These are phyloP conservation scores for Sporothrix mexicana DNA, from an alignment of 2,329 filamentous ascomycete species.

Conservation along the genomic window DNA sequence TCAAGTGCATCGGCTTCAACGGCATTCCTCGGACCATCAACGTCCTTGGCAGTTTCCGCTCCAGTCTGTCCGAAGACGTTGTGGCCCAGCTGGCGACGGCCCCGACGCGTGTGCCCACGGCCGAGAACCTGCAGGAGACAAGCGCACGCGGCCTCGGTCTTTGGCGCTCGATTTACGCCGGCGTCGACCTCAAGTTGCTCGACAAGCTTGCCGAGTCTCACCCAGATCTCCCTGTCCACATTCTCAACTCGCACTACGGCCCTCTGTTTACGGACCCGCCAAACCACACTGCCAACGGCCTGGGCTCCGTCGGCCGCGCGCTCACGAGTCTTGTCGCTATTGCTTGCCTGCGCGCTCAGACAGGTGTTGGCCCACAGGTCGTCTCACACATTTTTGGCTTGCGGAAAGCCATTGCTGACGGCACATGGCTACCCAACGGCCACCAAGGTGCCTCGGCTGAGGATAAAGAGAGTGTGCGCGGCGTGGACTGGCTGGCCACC, in stretches of 20 bases:
- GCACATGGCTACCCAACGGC: conserved; percentile 54
- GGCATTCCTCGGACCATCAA: conserved; percentile 86
- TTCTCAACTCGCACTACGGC: conserved; percentile 76
- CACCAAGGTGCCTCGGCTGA: conserved; percentile 1
- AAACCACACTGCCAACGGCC: conserved; percentile 48
- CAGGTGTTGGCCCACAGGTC: conserved; percentile 82
- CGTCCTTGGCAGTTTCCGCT: conserved; percentile 61
- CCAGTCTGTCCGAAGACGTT: conserved; percentile 65
- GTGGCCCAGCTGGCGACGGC: conserved; percentile 58
- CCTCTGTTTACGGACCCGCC: conserved; percentile 73
- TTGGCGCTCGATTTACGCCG: conserved; percentile 79
- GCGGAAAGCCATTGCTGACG: conserved; percentile 75
- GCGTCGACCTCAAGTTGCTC: conserved; percentile 74
- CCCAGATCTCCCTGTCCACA: conserved; percentile 81
- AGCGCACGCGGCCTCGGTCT: conserved; percentile 65
- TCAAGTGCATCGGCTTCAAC: conserved; percentile 67
- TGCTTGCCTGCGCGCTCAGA: conserved; percentile 76
- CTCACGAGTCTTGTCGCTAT: conserved; percentile 76
- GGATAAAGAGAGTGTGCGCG: conserved; percentile 52
- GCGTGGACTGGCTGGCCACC: conserved; percentile 64
- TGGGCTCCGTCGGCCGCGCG: conserved; percentile 67
- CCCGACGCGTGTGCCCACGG: conserved; percentile 60
- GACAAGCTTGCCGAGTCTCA: conserved; percentile 75
- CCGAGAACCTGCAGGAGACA: conserved; percentile 60
- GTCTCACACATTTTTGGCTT: conserved; percentile 81